phyloP scores from a whole-genome alignment of 2,329 filamentous ascomycete genomes.

The Aspergillus calidoustus region DNA sequence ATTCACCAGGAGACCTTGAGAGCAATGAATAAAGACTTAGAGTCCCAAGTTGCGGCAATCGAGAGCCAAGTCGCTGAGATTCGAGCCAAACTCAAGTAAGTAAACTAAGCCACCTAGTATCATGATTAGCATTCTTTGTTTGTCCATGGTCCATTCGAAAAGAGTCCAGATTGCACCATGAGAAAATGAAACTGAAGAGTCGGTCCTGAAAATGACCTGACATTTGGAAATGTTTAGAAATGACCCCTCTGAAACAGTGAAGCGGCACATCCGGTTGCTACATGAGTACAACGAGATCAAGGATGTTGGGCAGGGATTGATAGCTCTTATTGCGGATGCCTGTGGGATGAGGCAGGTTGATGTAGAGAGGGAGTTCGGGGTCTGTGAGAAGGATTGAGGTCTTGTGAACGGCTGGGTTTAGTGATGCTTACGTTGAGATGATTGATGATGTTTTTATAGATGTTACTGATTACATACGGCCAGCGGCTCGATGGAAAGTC shows the following conservation, averaged over 20 bases:
- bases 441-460: neutral
- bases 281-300: constrained; percentile 74
- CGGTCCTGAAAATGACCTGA: neutral
- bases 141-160: neutral
- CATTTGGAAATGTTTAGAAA: constrained; percentile 23
- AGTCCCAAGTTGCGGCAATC: constrained; percentile 51
- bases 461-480: neutral
- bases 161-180: neutral
- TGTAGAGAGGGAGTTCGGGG: constrained; percentile 47
- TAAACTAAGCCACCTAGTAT: constrained; percentile 26
- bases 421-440: neutral
- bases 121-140: neutral
- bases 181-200: neutral
- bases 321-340: constrained; percentile 70
- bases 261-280: constrained; percentile 66
- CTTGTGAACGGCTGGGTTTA: neutral
- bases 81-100: constrained; percentile 43
- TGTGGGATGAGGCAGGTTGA: constrained; percentile 59
- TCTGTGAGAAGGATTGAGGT: constrained; percentile 42
- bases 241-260: constrained; percentile 59
- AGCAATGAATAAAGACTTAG: constrained; percentile 43
- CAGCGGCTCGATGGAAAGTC: neutral
- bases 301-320: constrained; percentile 67
- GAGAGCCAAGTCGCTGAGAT: constrained; percentile 40
- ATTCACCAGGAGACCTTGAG: constrained; percentile 28